Conservation (phyloP, 1,284 basidiomycete genomes). For the Microbotryum lychnidis-dioicae region DNA sequence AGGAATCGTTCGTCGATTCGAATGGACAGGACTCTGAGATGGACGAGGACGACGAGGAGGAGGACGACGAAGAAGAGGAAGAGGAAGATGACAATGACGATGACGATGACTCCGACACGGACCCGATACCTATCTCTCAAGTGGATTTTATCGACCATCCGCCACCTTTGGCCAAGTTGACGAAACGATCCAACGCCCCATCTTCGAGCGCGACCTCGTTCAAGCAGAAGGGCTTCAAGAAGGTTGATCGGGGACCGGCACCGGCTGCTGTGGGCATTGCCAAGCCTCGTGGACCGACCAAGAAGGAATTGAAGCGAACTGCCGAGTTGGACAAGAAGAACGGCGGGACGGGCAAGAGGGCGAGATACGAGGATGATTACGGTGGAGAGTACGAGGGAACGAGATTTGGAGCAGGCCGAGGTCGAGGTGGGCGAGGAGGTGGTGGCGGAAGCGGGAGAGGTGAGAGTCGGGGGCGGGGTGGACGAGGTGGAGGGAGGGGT, state of each 20-base stretch:
- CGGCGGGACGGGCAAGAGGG: conserved; percentile 6
- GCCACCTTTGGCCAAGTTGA: neutral
- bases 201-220: conserved; percentile 20
- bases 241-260: conserved; percentile 10
- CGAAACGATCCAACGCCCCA: conserved; percentile 2
- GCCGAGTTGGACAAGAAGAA: conserved; percentile 16
- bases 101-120: conserved; percentile 22
- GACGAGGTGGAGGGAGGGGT: conserved; percentile 1
- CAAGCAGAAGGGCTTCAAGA: conserved; percentile 26
- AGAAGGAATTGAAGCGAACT: conserved; percentile 20
- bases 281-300: conserved; percentile 9
- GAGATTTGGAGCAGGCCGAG: conserved; percentile 2
- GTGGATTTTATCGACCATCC: conserved; percentile 1
- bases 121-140: conserved; percentile 20
- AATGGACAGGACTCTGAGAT: neutral
- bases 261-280: conserved; percentile 14
- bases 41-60: conserved; percentile 5
- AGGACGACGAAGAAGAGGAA: conserved; percentile 11
- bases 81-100: conserved; percentile 17
- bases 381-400: conserved; percentile 7
- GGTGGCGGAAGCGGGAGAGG: neutral
- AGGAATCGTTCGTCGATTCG: conserved; percentile 7
- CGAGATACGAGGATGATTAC: conserved; percentile 1
- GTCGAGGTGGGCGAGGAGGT: neutral
- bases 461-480: neutral